Evolutionary conservation across 257 asterid genomes (phyloP).

Genomic region (Solanum lignicaule): DNA sequence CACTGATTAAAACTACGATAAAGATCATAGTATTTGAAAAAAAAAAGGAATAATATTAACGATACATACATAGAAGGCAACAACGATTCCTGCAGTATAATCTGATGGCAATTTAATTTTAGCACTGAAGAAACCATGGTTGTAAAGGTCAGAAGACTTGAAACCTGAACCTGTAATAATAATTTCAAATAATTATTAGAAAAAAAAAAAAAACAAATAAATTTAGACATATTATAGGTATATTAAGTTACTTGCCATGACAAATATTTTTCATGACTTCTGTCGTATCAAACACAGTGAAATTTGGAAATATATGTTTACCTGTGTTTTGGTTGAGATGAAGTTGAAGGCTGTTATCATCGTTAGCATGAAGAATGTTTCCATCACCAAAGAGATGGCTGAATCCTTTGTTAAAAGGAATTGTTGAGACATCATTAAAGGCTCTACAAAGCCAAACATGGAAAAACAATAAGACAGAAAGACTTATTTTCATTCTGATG

Average conservation of each 20-base stretch:
- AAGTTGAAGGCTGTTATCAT: constrained; percentile 48
- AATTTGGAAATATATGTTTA: background rate
- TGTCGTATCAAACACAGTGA: background rate
- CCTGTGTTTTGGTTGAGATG: constrained; percentile 84
- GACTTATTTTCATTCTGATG: constrained; percentile 13
- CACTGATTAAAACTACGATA: background rate
- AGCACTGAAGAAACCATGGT: constrained; percentile 84
- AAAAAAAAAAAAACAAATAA: background rate
- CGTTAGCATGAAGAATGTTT: constrained; percentile 38
- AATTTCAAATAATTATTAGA: background rate
- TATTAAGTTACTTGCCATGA: too few species aligned
- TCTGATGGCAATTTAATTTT: constrained; percentile 78
- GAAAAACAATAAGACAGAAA: constrained; percentile 9
- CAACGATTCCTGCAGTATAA: constrained; percentile 88
- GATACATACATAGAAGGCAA: constrained; percentile 71
- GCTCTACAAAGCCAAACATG: constrained; percentile 12
- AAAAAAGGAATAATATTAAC: too few species aligned
- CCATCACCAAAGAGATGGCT: constrained; percentile 57
- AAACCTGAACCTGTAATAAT: constrained; percentile 71
- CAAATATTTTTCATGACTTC: background rate
- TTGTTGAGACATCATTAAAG: constrained; percentile 30
- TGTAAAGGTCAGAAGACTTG: constrained; percentile 73
- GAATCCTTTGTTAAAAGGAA: constrained; percentile 52
- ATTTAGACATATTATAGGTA: background rate
- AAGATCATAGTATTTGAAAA: too few species aligned